phyloP scores from a whole-genome alignment of 176 grass and related monocot species.

The Eleusine indica region DNA sequence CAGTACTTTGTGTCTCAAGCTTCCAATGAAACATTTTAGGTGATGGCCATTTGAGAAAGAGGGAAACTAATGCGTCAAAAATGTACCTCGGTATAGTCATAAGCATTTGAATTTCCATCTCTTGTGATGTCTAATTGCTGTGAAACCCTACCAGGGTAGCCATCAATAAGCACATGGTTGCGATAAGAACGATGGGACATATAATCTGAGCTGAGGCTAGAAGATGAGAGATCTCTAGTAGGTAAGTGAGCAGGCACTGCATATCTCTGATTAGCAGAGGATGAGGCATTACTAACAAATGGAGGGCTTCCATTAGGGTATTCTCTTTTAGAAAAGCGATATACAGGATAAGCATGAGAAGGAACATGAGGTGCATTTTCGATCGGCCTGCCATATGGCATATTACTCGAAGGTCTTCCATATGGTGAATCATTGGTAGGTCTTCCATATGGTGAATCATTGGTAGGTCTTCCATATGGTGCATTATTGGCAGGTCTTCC shows the following conservation, averaged over 20 bases:
- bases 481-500: constrained; percentile 23
- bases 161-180: constrained; percentile 53
- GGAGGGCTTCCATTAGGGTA: constrained; percentile 51
- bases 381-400: constrained; percentile 41
- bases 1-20: constrained; percentile 31
- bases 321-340: constrained; percentile 52
- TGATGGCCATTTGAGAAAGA: constrained; percentile 33
- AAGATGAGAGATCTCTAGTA: constrained; percentile 48
- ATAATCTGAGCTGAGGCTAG: constrained; percentile 45
- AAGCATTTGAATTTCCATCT: constrained; percentile 62
- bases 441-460: constrained; percentile 26
- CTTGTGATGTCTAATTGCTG: constrained; percentile 56
- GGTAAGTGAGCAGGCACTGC: constrained; percentile 44
- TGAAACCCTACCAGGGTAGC: constrained; percentile 48
- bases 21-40: constrained; percentile 20
- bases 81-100: constrained; percentile 69
- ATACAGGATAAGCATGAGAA: constrained; percentile 38
- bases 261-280: constrained; percentile 48
- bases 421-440: constrained; percentile 25
- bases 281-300: constrained; percentile 42
- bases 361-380: constrained; percentile 43
- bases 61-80: constrained; percentile 39
- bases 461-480: constrained; percentile 44
- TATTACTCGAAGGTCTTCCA: constrained; percentile 18
- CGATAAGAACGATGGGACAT: constrained; percentile 43